phyloP scores from a whole-genome alignment of 1,139 yeast genomes.

The Suhomyces chickasaworum region DNA sequence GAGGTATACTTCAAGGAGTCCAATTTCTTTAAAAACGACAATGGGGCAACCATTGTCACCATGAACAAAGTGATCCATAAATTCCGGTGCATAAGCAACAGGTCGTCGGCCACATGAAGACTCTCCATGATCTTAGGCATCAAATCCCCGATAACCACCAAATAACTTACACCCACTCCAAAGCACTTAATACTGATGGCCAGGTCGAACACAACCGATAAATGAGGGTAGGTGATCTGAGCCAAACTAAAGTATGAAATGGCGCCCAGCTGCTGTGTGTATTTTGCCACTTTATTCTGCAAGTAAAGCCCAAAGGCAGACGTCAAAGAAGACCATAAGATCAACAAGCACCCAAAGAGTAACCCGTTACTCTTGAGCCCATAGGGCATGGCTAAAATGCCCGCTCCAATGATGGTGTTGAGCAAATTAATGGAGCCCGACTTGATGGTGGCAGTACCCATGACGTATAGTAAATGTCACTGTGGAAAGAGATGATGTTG shows the following conservation, averaged over 20 bases:
- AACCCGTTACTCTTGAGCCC: slow-evolving; percentile 55
- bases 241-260: slow-evolving; percentile 56
- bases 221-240: slow-evolving; percentile 56
- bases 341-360: slow-evolving; percentile 47
- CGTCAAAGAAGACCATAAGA: slow-evolving; percentile 50
- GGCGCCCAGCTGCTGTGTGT: slow-evolving; percentile 50
- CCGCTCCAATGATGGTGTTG: slow-evolving; percentile 60
- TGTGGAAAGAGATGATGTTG: not conserved
- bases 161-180: slow-evolving; percentile 88
- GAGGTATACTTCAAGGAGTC: slow-evolving; percentile 89
- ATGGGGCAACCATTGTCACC: slow-evolving; percentile 63
- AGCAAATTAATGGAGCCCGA: slow-evolving; percentile 55
- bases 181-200: slow-evolving; percentile 69
- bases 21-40: slow-evolving; percentile 69
- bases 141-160: slow-evolving; percentile 87
- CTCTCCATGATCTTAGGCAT: slow-evolving; percentile 74
- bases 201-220: slow-evolving; percentile 43
- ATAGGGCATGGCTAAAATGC: slow-evolving; percentile 59
- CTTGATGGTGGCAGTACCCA: slow-evolving; percentile 41
- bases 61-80: slow-evolving; percentile 72
- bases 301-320: slow-evolving; percentile 56
- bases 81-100: slow-evolving; percentile 47
- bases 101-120: slow-evolving; percentile 29
- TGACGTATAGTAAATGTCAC: slow-evolving; percentile 3
- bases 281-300: slow-evolving; percentile 53